phyloP scores from a whole-genome alignment of 2,329 filamentous ascomycete genomes.

The Rhynchosporium graminicola region DNA sequence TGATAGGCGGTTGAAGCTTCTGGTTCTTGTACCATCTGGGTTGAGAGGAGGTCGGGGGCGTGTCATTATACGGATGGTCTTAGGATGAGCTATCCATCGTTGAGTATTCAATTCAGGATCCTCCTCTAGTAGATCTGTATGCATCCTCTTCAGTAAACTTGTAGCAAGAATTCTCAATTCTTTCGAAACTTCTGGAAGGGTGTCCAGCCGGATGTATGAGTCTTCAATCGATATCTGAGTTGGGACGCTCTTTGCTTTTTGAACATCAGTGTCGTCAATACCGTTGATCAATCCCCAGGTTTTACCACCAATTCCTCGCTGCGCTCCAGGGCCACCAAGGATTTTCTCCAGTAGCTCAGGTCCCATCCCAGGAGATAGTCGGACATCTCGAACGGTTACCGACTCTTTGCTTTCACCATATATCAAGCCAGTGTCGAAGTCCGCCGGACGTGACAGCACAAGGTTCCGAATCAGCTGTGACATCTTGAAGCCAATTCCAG shows the following conservation, averaged over 20 bases:
- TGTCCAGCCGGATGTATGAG: constrained; percentile 75
- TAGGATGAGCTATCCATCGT: constrained; percentile 77
- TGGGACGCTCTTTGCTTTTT: constrained; percentile 69
- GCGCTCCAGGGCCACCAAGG: constrained; percentile 68
- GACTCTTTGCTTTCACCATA: constrained; percentile 54
- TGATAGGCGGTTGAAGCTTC: constrained; percentile 70
- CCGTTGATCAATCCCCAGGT: constrained; percentile 82
- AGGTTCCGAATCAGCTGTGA: constrained; percentile 66
- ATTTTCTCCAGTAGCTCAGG: constrained; percentile 66
- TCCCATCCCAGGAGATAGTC: constrained; percentile 62
- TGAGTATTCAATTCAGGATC: constrained; percentile 29
- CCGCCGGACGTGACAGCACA: constrained; percentile 49
- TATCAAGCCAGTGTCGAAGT: constrained; percentile 47
- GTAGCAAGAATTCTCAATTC: constrained; percentile 69
- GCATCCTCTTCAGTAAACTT: constrained; percentile 77
- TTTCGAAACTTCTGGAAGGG: constrained; percentile 60
- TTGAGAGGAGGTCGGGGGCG: constrained; percentile 59
- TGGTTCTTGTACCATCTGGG: constrained; percentile 54
- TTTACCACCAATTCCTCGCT: constrained; percentile 69
- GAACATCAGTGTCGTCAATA: constrained; percentile 73
- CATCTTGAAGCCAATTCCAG: constrained; percentile 83
- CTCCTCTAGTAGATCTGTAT: constrained; percentile 66
- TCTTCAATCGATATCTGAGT: constrained; percentile 94
- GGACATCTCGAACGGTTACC: constrained; percentile 67
- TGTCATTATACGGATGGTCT: constrained; percentile 78